Percentiles rank a stretch among this genome's conserved stretches.
phyloP scores from a whole-genome alignment of 2,329 filamentous ascomycete species.

The Penicillium sp. region DNA sequence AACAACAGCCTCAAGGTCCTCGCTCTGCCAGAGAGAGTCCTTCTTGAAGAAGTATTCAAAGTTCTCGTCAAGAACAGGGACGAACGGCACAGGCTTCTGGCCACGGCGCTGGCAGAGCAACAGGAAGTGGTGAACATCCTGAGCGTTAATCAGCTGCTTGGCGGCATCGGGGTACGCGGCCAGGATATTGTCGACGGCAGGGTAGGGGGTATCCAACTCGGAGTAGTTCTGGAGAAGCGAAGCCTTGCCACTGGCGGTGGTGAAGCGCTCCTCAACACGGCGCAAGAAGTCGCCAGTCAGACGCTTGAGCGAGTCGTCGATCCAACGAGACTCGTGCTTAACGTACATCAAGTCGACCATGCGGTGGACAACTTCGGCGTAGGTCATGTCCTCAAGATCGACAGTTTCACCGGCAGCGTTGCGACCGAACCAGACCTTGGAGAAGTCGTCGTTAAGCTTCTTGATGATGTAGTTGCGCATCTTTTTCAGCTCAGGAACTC shows the following conservation, averaged over 20 bases:
- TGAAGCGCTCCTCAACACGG: slow-evolving; percentile 94
- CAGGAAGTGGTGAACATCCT: slow-evolving; percentile 96
- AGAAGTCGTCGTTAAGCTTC: slow-evolving; percentile 92
- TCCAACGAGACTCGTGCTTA: slow-evolving; percentile 86
- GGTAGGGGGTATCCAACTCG: slow-evolving; percentile 77
- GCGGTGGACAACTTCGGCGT: slow-evolving; percentile 76
- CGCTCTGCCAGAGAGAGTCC: slow-evolving; percentile 98
- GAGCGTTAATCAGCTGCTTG: slow-evolving; percentile 89
- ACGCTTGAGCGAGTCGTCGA: slow-evolving; percentile 73
- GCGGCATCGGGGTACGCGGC: slow-evolving; percentile 79
- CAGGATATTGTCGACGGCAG: slow-evolving; percentile 70
- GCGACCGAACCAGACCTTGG: slow-evolving; percentile 92
- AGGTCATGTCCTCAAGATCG: slow-evolving; percentile 94
- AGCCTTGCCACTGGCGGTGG: slow-evolving; percentile 60
- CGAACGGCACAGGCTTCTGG: slow-evolving; percentile 96
- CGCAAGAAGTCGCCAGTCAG: slow-evolving; percentile 94
- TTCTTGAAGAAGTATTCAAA: slow-evolving; percentile 99
- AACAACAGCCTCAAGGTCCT: slow-evolving; percentile 92
- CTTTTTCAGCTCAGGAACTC: slow-evolving; percentile 79
- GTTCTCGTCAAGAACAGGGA: slow-evolving; percentile 89
- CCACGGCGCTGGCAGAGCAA: slow-evolving; percentile 83
- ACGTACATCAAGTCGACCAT: slow-evolving; percentile 89
- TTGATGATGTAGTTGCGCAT: slow-evolving; percentile 87
- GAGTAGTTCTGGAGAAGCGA: slow-evolving; percentile 86
- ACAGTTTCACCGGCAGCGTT: slow-evolving; percentile 74